Evolutionary conservation across 371 early-diverging fungal genomes (phyloP), one percentile per base, ranked within the genome.

Genomic region (Mucor saturninus): DNA sequence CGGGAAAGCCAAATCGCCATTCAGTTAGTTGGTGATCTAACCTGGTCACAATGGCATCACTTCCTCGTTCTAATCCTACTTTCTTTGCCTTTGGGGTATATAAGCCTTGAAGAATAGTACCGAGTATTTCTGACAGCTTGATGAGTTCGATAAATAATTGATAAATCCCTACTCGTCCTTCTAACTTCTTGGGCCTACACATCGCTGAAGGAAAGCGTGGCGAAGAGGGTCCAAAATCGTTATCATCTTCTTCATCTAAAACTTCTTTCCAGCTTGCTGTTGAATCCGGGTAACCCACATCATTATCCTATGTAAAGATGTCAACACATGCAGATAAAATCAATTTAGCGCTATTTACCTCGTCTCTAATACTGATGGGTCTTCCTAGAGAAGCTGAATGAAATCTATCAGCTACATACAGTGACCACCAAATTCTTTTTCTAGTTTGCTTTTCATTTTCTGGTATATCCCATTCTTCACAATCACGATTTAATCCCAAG

Each of bases 401-500:
- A 38, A 79, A 81, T 39, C 82, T 64, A 55, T 81, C 82, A 2
- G 71, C 71, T 2, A 75, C 67, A 54, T 76, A 81, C 7, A 78
- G 46, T 0, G 74, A 64, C 82, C 82, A 81, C 77, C 79, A 81
- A 21, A 79, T 65, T 9, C 82, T 57, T 62, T 77, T 76, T 11
- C 82, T 62, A 3, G 76, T 74, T 40, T 79, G 72, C n/a, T 79
- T 76, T 59, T 81, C 82, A 30, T 64, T 61, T 28, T 79, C 71
- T 5, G 79, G 72, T 10, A 81, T 77, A 52, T 74, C 70, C 77
- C 78, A 78, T 15, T 75, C 74, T 51, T 76, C 76, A 55, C 81
- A 81, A 58, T 69, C 59, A 5, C 77, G 64, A 57, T 81, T 69
- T 5, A 81, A 40, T 3, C 79, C 81, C 13, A 81, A 51, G 4